Evolutionary conservation across 495 filamentous ascomycete species (phyloP).

Genomic region (Aspergillus nidulans): DNA sequence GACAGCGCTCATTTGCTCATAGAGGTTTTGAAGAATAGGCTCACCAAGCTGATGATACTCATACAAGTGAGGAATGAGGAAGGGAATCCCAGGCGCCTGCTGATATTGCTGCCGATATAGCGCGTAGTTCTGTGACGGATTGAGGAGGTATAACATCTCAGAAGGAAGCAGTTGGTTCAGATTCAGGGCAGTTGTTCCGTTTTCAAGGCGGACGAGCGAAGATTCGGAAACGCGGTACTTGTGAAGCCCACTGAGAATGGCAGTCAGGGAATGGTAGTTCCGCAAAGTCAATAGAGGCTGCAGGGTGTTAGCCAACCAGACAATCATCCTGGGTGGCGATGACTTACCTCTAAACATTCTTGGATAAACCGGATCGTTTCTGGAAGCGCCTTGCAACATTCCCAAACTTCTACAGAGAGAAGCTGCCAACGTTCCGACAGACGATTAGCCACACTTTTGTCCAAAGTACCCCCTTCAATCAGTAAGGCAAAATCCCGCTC

Average conservation of each 20-base stretch:
- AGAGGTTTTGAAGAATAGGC: constrained; percentile 26
- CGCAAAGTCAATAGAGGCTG: constrained; percentile 26
- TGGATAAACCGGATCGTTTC: constrained; percentile 29
- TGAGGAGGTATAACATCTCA: constrained; percentile 22
- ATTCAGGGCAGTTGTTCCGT: constrained; percentile 16
- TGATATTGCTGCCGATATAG: constrained; percentile 34
- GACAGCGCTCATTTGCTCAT: constrained; percentile 20
- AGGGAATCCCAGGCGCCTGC: constrained; percentile 33
- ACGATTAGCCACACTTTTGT: constrained; percentile 15
- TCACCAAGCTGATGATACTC: constrained; percentile 33
- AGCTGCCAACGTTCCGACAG: constrained; percentile 27
- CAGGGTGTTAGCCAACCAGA: not conserved
- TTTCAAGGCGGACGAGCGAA: constrained; percentile 11
- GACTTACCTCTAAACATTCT: constrained; percentile 33
- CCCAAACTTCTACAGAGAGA: constrained; percentile 34
- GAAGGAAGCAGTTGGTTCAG: constrained; percentile 24
- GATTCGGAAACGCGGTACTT: constrained; percentile 28
- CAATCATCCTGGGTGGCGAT: not conserved
- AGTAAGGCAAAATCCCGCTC: constrained; percentile 27
- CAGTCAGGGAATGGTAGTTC: constrained; percentile 37
- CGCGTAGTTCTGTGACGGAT: constrained; percentile 30
- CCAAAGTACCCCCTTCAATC: constrained; percentile 17
- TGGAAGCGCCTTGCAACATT: constrained; percentile 39
- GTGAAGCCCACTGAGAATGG: constrained; percentile 33
- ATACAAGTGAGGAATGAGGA: constrained; percentile 36